Base-by-base conservation (phyloP, 1,284 basidiomycete species). In the Pyrrhoderma lamaoense region DNA sequence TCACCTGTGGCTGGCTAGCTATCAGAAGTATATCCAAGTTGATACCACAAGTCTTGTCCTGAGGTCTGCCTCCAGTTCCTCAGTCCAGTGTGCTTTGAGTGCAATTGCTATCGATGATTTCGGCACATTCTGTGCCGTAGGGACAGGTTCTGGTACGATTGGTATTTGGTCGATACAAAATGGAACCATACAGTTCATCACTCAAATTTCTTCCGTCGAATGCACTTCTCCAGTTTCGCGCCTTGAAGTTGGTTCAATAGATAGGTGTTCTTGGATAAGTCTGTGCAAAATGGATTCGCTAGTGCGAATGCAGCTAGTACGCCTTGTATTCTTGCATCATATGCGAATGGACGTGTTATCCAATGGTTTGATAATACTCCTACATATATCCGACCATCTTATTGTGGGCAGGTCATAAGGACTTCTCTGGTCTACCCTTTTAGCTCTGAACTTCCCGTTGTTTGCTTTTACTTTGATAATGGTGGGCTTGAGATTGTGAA, bases 91-190 rank as follows among this genome's bases (percentile, higher is more conserved):
- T 8, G 71, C 74, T 3, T 57, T 86, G 39, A 85, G 80, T 1
- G 72, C 74, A 14, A 65, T 89, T 7, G 73, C 80, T 2, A 67
- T 89, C 3, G 76, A 81, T 55, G 71, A 74, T 34, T 62, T 60
- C 11, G 84, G 84, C 1, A 62, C 70, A 13, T 72, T 74, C 56
- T 79, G 79, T 54, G 84, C 82, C 2, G 76, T 80, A 18, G 83
- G 82, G 2, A 83, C 81, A 16, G 71, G 74, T n/a, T 70, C 72
- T 2, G 86, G 86, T 0, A 61, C 71, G 2, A 72, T 86, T 47
- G 74, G 72, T 16, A 65, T 80, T 5, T 88, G 79, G 76, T 65
- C 64, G 27, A 66, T 86, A 38, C 67, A 68, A 2, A 67, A 69
- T 40, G 67, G 68, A 31, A 61, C 65, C 21, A 62, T 72, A 25